Conservation (phyloP, 2,329 filamentous ascomycete genomes). For the Cladosporium phlei region DNA sequence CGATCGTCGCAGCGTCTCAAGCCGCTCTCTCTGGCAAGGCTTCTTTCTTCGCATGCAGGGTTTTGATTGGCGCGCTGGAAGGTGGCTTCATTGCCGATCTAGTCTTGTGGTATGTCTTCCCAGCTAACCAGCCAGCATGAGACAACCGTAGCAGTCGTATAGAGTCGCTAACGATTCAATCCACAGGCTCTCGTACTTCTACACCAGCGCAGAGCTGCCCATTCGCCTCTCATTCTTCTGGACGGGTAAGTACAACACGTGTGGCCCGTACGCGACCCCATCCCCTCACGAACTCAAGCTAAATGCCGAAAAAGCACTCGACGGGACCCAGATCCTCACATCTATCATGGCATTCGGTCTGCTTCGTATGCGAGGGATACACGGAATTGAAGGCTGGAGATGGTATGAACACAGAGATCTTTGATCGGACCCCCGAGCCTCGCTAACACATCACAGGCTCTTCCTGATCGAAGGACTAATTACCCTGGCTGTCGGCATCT, state of each 20-base stretch:
- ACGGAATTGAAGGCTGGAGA: conserved; percentile 24
- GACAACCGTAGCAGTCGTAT: no score
- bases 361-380: conserved; percentile 26
- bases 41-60: conserved; percentile 22
- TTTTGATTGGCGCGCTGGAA: conserved; percentile 24
- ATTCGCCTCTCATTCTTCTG: conserved; percentile 42
- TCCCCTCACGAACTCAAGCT: no score
- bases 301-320: no score
- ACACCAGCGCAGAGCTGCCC: conserved; percentile 38
- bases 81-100: conserved; percentile 29
- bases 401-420: conserved; percentile 21
- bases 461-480: conserved; percentile 32
- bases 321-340: conserved; percentile 28
- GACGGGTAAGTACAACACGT: no score
- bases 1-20: conserved; percentile 34
- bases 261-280: no score
- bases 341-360: conserved; percentile 28
- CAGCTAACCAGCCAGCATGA: no score
- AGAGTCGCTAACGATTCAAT: not conserved
- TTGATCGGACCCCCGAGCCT: not conserved
- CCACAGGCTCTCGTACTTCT: conserved; percentile 37
- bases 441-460: conserved; percentile 11
- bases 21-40: conserved; percentile 31
- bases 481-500: conserved; percentile 28
- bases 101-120: conserved; percentile 31